Evolutionary conservation across 495 filamentous ascomycete genomes (phyloP), one percentile per base, ranked within the genome.

Genomic region (Penicillium subrubescens): DNA sequence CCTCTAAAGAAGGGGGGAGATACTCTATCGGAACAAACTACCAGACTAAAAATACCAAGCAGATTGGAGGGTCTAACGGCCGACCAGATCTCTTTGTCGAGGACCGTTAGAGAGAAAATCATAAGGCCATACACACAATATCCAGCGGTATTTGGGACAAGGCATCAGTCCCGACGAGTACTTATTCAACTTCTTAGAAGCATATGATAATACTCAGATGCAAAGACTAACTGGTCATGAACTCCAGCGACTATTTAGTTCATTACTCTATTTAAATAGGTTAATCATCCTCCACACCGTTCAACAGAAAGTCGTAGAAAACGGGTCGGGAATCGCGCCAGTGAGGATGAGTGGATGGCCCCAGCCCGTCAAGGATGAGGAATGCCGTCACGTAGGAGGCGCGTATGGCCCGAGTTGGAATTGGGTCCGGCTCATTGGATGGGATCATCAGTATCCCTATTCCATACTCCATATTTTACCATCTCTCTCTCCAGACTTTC

Each of bases 351-450:
- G 51, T n/a, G 27, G 8, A 34, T 55, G 29, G 31, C 29, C n/a
- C 53, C 19, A 39, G 33, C 8, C 34, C 53, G 29, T 56, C 29
- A 56, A 34, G 50, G 50, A 62, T 46, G 41, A 61, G 66, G 69
- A 72, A 72, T 72, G 70, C 55, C 67, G 67, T 67, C 65, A 68
- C 68, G 67, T 61, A 61, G 56, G 56, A 61, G 48, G 59, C 59
- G 60, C 37, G 60, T 62, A 43, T 44, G 39, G 56, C 29, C 35
- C 35, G 44, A 48, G 19, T 48, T 23, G 44, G 21, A 48, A 48
- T 48, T 48, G 10, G 44, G 44, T 12, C 44, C n/a, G 44, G 44
- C 19, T 48, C 44, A 25, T 48, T 23, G 44, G 21, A 48, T 23
- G 15, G 44, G 44, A 48, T 48, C 44, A 25, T 48, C 44, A 14